Evolutionary conservation across 352 stramenopile species (phyloP), one percentile per base, ranked within the genome.

Genomic region (Pythium apleroticum): DNA sequence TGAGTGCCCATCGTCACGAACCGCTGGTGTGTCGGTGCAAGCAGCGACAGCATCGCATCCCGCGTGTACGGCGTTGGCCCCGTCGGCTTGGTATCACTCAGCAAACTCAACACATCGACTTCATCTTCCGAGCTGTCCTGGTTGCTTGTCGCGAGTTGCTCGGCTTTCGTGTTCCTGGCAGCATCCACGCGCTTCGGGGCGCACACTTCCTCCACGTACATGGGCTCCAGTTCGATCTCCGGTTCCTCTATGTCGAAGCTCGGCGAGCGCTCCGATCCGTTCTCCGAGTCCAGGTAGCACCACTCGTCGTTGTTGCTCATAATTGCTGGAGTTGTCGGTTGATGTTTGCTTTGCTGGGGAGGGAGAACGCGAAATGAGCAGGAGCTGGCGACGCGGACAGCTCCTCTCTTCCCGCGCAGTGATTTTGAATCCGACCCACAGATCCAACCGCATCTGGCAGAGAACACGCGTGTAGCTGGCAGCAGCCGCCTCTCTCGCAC

Each of bases 291-390:
- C 46, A 90, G 52, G 60, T 80, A 54, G 28, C 79, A 86, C 81
- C 81, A 90, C 27, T 86, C 81, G 52, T 90, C 79, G 45, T 81
- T 71, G 43, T 68, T 75, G 63, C 39, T 41, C 66, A 73, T 80
- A 12, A 9, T n/a, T 45, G 46, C 24, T 31, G 9, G 53, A 1
- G 28, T 53, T 49, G 30, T 3, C 6, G 45, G 14, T 7, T 11
- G 27, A 30, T 12, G 17, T 50, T 9, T 14, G 35, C 20, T 8
- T 27, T n/a, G 20, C n/a, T 3, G 25, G 46, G 46, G 22, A 20
- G 46, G 20, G 39, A 15, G 27, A 55, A 39, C 12, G 12, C 46
- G 49, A 24, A 55, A 55, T 55, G 49, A 39, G 15, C 35, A 41
- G 35, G 35, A 41, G 35, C 35, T 19, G 14, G 35, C 35, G 11